A percentile compares a stretch with the other conserved stretches of the same genome.
phyloP scores from a whole-genome alignment of 352 stramenopile genomes.

The Pythium periplocum region DNA sequence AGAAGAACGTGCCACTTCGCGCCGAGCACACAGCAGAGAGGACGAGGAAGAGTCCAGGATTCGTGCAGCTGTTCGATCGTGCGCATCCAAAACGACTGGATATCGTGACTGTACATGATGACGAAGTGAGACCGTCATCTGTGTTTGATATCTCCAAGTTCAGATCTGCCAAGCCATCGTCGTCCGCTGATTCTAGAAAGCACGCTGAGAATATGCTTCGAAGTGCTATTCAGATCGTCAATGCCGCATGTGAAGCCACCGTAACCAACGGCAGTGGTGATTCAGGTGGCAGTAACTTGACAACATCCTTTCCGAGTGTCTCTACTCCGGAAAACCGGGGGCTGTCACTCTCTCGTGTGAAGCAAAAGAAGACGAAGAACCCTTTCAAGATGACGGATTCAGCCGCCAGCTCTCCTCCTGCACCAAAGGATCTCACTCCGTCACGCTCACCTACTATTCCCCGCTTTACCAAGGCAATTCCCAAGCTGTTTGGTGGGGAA shows the following conservation, averaged over 20 bases:
- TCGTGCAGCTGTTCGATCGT: conserved; percentile 61
- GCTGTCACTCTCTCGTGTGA: conserved; percentile 16
- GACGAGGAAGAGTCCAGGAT: conserved; percentile 58
- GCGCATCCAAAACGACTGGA: conserved; percentile 23
- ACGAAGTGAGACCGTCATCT: no score
- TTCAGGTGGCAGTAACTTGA: no score
- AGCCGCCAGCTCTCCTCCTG: not conserved
- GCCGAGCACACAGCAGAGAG: conserved; percentile 19
- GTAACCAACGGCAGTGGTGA: no score
- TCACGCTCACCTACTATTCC: conserved; percentile 18
- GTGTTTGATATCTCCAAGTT: no score
- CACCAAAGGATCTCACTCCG: conserved; percentile 1
- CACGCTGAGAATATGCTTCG: no score
- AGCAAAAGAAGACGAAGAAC: conserved; percentile 15
- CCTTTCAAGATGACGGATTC: not conserved
- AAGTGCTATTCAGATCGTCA: no score
- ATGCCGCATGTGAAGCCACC: no score
- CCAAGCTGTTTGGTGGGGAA: conserved; percentile 21
- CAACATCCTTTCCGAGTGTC: no score
- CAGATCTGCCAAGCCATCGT: no score
- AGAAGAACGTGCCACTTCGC: conserved; percentile 91
- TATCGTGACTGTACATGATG: no score
- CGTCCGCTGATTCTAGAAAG: no score
- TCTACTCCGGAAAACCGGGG: not conserved
- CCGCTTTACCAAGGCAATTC: conserved; percentile 23